Conservation (phyloP, 306 rosid genomes). For the Cercis canadensis region DNA sequence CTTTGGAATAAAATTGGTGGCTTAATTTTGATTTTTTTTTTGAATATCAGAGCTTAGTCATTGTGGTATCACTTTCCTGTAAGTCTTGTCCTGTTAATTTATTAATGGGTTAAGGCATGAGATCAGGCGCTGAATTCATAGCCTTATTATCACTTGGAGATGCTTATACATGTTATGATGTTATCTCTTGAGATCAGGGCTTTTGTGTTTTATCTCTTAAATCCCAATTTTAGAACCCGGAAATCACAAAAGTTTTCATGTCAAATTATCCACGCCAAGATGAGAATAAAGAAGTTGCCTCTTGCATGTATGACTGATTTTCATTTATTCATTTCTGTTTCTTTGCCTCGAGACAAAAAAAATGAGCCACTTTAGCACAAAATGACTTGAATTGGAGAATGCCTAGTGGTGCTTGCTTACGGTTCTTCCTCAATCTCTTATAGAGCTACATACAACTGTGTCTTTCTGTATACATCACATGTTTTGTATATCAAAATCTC, state of each 20-base stretch:
- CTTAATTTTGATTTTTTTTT: no score
- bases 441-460: no score
- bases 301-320: constrained; percentile 8
- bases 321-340: neutral
- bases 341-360: neutral
- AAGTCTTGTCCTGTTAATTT: neutral
- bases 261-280: neutral
- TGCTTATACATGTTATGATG: neutral
- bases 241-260: no score
- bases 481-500: neutral
- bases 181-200: neutral
- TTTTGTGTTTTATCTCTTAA: constrained; percentile 13
- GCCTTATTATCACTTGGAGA: no score
- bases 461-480: neutral
- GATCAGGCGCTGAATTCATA: no score
- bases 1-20: neutral
- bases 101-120: neutral
- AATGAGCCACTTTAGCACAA: neutral
- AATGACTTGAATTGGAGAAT: constrained; percentile 21
- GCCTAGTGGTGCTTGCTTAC: neutral
- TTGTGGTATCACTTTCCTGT: neutral
- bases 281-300: neutral
- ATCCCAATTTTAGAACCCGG: neutral
- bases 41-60: neutral
- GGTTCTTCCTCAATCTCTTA: neutral